These are phyloP conservation scores for Pseudevernia furfuracea DNA, from an alignment of 495 filamentous ascomycete species.

Conservation along the genomic window DNA sequence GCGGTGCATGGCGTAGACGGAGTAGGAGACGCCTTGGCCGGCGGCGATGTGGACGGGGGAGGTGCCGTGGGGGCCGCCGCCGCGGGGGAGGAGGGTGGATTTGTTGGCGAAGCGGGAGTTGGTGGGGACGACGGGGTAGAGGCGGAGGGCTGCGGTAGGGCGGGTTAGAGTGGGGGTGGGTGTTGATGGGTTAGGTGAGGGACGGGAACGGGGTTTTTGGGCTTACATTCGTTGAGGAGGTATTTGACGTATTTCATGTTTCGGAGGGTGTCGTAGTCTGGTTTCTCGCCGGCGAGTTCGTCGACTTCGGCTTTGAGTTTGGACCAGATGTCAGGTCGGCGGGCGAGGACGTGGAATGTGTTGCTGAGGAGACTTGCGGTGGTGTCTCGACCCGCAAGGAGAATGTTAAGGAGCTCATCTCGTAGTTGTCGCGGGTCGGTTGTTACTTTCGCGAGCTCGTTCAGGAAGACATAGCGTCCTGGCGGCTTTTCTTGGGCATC, in stretches of 20 bases:
- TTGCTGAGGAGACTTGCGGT: conserved; percentile 36
- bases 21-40: conserved; percentile 27
- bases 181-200: conserved; percentile 36
- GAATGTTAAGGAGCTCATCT: conserved; percentile 54
- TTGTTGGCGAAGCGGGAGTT: conserved; percentile 45
- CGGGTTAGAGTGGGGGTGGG: conserved; percentile 41
- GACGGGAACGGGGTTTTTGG: no score
- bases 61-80: conserved; percentile 44
- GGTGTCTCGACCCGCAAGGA: conserved; percentile 40
- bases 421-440: conserved; percentile 50
- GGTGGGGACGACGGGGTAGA: conserved; percentile 51
- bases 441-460: conserved; percentile 53
- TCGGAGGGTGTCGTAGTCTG: conserved; percentile 24
- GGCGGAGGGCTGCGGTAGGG: conserved; percentile 42
- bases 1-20: conserved; percentile 29
- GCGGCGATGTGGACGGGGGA: conserved; percentile 40
- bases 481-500: no score
- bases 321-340: conserved; percentile 2
- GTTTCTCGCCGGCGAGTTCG: conserved; percentile 27
- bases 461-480: conserved; percentile 34
- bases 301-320: conserved; percentile 30
- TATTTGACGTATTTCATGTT: conserved; percentile 8
- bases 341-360: conserved; percentile 13
- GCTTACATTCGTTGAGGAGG: conserved; percentile 15
- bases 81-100: conserved; percentile 44